A percentile compares a stretch with the other conserved stretches of the same genome.
Conservation (phyloP, 805 yeast species). For the Kazachstania kunashirensis region DNA sequence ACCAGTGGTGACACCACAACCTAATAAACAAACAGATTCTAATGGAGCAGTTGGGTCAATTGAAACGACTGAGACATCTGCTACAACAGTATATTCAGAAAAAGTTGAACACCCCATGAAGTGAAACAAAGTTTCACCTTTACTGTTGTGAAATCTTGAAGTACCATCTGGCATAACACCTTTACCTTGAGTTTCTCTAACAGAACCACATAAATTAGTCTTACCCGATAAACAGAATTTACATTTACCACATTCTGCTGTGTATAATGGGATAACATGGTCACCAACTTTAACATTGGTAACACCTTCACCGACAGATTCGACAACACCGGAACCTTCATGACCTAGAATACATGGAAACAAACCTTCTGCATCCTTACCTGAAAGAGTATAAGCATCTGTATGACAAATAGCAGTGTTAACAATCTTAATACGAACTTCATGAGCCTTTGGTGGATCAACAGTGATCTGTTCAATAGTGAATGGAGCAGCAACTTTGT, state of each 20-base stretch:
- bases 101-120: slow-evolving; percentile 98
- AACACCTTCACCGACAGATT: slow-evolving; percentile 90
- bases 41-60: slow-evolving; percentile 75
- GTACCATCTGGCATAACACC: slow-evolving; percentile 99
- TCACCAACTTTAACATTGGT: slow-evolving; percentile 86
- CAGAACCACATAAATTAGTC: slow-evolving; percentile 92
- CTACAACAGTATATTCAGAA: slow-evolving; percentile 94
- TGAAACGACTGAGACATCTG: slow-evolving; percentile 93
- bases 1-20: slow-evolving; percentile 98
- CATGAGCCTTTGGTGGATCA: slow-evolving; percentile 92
- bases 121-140: slow-evolving; percentile 78
- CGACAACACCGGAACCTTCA: slow-evolving; percentile 97
- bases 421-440: slow-evolving; percentile 81
- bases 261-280: slow-evolving; percentile 85
- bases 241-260: slow-evolving; percentile 94
- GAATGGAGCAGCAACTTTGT: slow-evolving; percentile 86
- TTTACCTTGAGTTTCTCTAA: slow-evolving; percentile 95
- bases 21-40: slow-evolving; percentile 84
- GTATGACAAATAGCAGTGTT: slow-evolving; percentile 98
- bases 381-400: slow-evolving; percentile 92
- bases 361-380: slow-evolving; percentile 92
- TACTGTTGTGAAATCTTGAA: slow-evolving; percentile 65
- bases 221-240: slow-evolving; percentile 91
- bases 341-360: slow-evolving; percentile 93
- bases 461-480: slow-evolving; percentile 82